Evolutionary conservation across 148 eudicot species (phyloP), one percentile per base, ranked within the genome.

Genomic region (Oxyria digyna): DNA sequence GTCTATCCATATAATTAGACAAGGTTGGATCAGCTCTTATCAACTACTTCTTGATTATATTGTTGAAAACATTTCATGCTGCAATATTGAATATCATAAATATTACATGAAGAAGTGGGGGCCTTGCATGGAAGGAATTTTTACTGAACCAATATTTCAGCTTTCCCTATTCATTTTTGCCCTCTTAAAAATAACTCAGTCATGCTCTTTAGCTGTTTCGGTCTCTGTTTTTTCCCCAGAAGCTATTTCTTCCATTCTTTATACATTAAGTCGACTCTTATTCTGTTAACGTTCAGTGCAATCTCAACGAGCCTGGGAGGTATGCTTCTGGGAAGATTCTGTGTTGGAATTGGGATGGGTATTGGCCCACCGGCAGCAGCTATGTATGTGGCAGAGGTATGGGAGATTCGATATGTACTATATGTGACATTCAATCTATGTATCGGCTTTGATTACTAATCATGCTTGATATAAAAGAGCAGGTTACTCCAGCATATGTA

Each of bases 331-430:
- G 97, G 97, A 65, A 91, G 97, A 75, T 84, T 91, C 62, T 78
- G 85, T 67, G 96, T 91, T 69, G 97, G 97, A 79, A 78, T 77
- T 42, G 97, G 96, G 45, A 88, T 91, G 96, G 97, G 96, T 72
- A 75, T 88, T 74, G 96, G 97, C 67, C 96, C 97, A 35, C 79
- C 97, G 76, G 87, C 88, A 74, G 95, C 92, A 70, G 87, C 97
- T 75, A 91, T 91, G 46, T 91, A 91, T 74, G 86, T 91, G 31
- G 74, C 97, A 20, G 97, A 91, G 97, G 97, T 91, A 81, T 38
- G n/a, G 42, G 69, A 50, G 40, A 33, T 54, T 17, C 45, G 43
- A 54, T 26, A 10, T 5, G 20, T 46, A n/a, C n/a, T 2, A 3
- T 63, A 32, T 80, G 3, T 65, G 42, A 29, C 37, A 46, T 11